Percentiles rank a stretch among this genome's conserved stretches.
phyloP scores from a whole-genome alignment of 164 flowering plant genomes.

The Magnolia officinalis region DNA sequence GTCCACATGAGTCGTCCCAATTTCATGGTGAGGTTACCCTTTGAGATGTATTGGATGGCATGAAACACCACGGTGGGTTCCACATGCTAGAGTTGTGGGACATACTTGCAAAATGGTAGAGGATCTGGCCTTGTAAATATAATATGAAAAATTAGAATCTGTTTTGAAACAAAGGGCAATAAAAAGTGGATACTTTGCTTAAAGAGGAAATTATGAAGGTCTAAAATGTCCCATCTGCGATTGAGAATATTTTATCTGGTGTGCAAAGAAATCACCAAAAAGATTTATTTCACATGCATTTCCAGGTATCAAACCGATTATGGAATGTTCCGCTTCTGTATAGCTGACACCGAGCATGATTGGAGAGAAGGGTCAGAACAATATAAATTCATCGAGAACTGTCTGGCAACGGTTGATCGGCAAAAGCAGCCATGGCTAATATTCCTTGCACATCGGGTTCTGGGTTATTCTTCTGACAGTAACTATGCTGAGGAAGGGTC shows the following conservation, averaged over 20 bases:
- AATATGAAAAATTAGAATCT: no score
- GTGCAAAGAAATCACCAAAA: neutral
- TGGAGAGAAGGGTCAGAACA: constrained; percentile 95
- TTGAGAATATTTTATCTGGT: neutral
- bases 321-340: constrained; percentile 90
- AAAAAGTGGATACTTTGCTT: no score
- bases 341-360: constrained; percentile 90
- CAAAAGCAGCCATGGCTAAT: constrained; percentile 94
- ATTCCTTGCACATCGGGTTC: constrained; percentile 87
- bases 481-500: constrained; percentile 71
- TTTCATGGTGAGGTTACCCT: no score
- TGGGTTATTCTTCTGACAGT: constrained; percentile 73
- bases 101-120: no score
- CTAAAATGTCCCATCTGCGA: neutral
- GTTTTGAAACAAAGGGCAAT: no score
- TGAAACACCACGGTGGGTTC: no score
- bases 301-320: constrained; percentile 87
- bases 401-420: constrained; percentile 78
- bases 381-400: constrained; percentile 77
- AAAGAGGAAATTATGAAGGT: neutral
- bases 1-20: no score
- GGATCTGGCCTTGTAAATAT: no score
- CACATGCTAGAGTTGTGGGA: no score
- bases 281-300: neutral
- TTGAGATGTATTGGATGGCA: no score